Percentiles rank a stretch among this genome's conserved stretches.
These are phyloP conservation scores for Eucommia ulmoides DNA, from an alignment of 257 asterid species.

Conservation along the genomic window DNA sequence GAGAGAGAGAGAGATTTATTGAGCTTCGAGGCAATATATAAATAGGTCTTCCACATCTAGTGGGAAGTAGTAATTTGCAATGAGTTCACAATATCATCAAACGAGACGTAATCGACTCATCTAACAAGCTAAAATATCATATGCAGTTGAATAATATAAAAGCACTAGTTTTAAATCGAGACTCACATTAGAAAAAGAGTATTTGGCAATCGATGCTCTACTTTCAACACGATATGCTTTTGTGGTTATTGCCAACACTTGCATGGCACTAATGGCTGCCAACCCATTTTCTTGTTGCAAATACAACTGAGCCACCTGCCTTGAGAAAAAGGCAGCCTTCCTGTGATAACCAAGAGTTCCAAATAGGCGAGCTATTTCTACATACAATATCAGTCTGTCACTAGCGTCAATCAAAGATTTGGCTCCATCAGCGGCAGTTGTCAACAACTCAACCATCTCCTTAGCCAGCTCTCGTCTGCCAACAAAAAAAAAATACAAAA, in stretches of 20 bases:
- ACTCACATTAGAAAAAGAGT: constrained; percentile 41
- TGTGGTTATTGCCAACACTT: constrained; percentile 97
- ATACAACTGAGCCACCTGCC: constrained; percentile 97
- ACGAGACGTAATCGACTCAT: too few relatives aligned
- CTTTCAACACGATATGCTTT: constrained; percentile 96
- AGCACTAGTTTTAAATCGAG: neutral
- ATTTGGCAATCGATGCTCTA: constrained; percentile 57
- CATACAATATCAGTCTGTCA: constrained; percentile 74
- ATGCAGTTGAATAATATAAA: neutral
- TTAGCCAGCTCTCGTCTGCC: constrained; percentile 82
- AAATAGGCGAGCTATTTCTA: constrained; percentile 93
- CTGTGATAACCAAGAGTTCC: constrained; percentile 92
- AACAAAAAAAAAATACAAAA: constrained; percentile 7
- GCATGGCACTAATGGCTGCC: constrained; percentile 98
- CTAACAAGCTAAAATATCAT: neutral
- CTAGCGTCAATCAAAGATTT: constrained; percentile 91
- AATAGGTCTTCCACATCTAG: neutral
- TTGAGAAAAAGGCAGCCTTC: constrained; percentile 95
- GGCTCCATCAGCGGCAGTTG: constrained; percentile 96
- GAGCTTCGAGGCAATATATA: neutral
- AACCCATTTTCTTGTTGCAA: constrained; percentile 87
- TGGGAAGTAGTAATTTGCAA: neutral
- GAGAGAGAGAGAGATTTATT: too few relatives aligned
- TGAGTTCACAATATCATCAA: neutral
- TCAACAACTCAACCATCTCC: constrained; percentile 89